These are phyloP conservation scores for Ceratopteris richardii DNA, from an alignment of 75 land plant genomes.

Conservation along the genomic window DNA sequence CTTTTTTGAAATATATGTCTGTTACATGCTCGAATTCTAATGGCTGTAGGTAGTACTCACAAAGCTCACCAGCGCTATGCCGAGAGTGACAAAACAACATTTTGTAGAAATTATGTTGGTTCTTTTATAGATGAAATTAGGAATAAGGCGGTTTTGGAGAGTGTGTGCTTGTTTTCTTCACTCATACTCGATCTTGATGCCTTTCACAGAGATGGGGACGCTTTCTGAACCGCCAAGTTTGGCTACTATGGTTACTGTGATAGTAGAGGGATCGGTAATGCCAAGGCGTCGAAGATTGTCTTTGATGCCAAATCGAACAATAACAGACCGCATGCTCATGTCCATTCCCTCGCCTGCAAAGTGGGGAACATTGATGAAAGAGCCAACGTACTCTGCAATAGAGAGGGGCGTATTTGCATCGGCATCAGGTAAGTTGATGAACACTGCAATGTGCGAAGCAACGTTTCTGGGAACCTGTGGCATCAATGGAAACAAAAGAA, in stretches of 20 bases:
- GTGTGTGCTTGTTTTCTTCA: not conserved
- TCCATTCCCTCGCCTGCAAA: not conserved
- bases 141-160: too few species aligned
- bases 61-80: too few species aligned
- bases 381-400: conserved; percentile 21
- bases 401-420: conserved; percentile 9
- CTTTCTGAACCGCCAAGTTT: not conserved
- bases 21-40: too few species aligned
- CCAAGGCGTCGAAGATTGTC: conserved; percentile 15
- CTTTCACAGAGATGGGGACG: conserved; percentile 8
- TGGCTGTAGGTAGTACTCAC: too few species aligned
- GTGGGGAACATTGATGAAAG: conserved; percentile 22
- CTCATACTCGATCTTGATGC: conserved; percentile 13
- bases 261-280: conserved; percentile 2
- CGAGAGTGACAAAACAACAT: too few species aligned
- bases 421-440: conserved; percentile 19
- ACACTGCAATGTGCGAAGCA: conserved; percentile 24
- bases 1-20: too few species aligned
- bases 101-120: too few species aligned
- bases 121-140: too few species aligned
- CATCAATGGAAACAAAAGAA: too few species aligned
- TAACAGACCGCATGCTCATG: not conserved
- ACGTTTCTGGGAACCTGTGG: not conserved
- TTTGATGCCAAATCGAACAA: conserved; percentile 8
- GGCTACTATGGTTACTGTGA: conserved; percentile 11